Conservation (phyloP, 345 rosid species). For the Brassica rapa region DNA sequence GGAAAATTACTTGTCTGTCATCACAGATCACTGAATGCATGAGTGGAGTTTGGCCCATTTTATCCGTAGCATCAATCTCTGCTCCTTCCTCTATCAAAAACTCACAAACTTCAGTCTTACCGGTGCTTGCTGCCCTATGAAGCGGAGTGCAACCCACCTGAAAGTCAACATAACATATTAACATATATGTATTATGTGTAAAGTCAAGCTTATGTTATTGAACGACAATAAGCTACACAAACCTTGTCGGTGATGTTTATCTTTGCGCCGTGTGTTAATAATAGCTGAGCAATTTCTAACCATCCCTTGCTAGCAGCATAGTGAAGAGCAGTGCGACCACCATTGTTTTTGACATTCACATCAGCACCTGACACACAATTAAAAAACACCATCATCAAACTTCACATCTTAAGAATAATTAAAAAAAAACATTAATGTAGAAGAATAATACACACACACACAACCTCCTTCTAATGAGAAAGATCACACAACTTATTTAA, state of each 20-base stretch:
- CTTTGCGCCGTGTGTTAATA: conserved; percentile 67
- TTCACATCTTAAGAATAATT: not conserved
- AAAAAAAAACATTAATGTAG: not conserved
- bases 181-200: no score
- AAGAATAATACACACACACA: not conserved
- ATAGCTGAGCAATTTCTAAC: conserved; percentile 63
- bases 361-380: conserved; percentile 59
- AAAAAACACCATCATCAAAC: not conserved
- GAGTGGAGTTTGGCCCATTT: conserved; percentile 89
- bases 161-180: not conserved
- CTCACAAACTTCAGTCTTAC: conserved; percentile 72
- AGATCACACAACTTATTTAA: not conserved
- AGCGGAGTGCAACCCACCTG: conserved; percentile 90
- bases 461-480: not conserved
- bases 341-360: conserved; percentile 70
- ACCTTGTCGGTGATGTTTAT: conserved; percentile 75
- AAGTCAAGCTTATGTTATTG: not conserved
- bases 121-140: conserved; percentile 90
- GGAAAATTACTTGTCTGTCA: conserved; percentile 59
- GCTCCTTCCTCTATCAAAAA: conserved; percentile 89
- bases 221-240: conserved; percentile 14
- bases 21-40: conserved; percentile 75
- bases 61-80: conserved; percentile 72
- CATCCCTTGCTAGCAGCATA: conserved; percentile 97
- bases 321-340: conserved; percentile 90